Evolutionary conservation across 768 basidiomycete genomes (phyloP), one percentile per base, ranked within the genome.

Genomic region (Trametes meyenii): DNA sequence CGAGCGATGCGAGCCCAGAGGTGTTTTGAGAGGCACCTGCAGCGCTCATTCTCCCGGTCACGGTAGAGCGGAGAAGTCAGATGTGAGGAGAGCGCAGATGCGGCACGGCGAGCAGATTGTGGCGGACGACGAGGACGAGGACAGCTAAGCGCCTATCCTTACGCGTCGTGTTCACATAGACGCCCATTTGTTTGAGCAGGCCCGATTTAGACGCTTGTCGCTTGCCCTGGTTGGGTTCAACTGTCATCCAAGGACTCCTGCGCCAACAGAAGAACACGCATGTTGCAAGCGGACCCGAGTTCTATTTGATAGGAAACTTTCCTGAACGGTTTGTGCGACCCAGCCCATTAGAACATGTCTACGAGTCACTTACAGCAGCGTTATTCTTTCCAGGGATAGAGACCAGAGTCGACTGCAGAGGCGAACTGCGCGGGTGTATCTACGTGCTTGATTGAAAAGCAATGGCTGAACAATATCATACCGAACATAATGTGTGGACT

Each of bases 111-210:
- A 50, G 56, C 21, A 38, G 21, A 48, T 43, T 43, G 58, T 44
- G 54, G 58, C 46, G 26, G n/a, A 50, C 51, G 62, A 24, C 43
- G 62, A 63, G 52, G 50, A 54, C 43, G 36, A 29, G 50, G 51
- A 11, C 26, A 49, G 19, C 16, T 50, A 42, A 42, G 45, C 62
- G 62, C 62, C 40, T 26, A 16, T 4, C 42, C 36, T 39, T 58
- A 46, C 35, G 50, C 40, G 52, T 48, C n/a, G 50, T 33, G 10
- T 26, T 6, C 40, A 26, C 35, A 50, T 56, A 62, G 55, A 24
- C 61, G 61, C 55, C 55, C 57, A 50, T 29, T 50, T 50, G 57
- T 50, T 50, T 50, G 49, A 23, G 26, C 23, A 17, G 21, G 11
- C 24, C 21, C 11, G 21, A 1, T 13, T 23, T 23, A 3, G 21